Conservation (phyloP, 2,329 filamentous ascomycete genomes). For the Nothophaeocryptopus gaeumannii region DNA sequence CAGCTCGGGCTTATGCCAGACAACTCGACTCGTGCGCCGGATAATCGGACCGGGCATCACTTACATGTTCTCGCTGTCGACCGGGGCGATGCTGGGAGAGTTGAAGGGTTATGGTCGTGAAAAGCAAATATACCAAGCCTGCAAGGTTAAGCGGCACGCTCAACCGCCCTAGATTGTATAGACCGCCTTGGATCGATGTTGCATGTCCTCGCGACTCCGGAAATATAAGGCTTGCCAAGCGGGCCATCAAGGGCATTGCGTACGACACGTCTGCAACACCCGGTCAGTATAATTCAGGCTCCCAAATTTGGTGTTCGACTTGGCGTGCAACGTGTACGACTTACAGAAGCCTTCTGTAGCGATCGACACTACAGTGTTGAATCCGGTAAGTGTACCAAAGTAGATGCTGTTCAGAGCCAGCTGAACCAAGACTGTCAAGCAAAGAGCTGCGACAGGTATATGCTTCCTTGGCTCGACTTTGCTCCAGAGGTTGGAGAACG, state of each 20-base stretch:
- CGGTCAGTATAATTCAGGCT: too few relatives aligned
- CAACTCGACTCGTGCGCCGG: neutral
- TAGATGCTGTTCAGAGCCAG: slow-evolving; percentile 50
- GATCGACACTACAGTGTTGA: slow-evolving; percentile 56
- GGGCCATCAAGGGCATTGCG: slow-evolving; percentile 53
- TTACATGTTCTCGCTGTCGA: slow-evolving; percentile 53
- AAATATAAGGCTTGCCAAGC: slow-evolving; percentile 45
- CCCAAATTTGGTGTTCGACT: too few relatives aligned
- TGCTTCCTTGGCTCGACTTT: slow-evolving; percentile 47
- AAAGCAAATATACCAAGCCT: slow-evolving; percentile 53
- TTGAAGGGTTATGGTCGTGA: slow-evolving; percentile 56
- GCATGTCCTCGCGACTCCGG: slow-evolving; percentile 34
- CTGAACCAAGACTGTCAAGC: slow-evolving; percentile 49
- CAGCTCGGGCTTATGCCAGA: too few relatives aligned
- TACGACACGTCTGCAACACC: slow-evolving; percentile 49
- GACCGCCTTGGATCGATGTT: slow-evolving; percentile 44
- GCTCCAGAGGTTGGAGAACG: slow-evolving; percentile 49
- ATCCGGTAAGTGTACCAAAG: slow-evolving; percentile 35
- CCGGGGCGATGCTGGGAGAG: slow-evolving; percentile 51
- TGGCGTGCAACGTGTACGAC: neutral
- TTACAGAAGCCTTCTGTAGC: slow-evolving; percentile 55
- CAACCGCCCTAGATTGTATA: slow-evolving; percentile 47
- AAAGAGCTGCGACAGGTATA: slow-evolving; percentile 51
- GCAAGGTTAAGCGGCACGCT: slow-evolving; percentile 48
- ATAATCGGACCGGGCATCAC: neutral